phyloP scores from a whole-genome alignment of 441 rosid genomes.

The Euphorbia corollata region DNA sequence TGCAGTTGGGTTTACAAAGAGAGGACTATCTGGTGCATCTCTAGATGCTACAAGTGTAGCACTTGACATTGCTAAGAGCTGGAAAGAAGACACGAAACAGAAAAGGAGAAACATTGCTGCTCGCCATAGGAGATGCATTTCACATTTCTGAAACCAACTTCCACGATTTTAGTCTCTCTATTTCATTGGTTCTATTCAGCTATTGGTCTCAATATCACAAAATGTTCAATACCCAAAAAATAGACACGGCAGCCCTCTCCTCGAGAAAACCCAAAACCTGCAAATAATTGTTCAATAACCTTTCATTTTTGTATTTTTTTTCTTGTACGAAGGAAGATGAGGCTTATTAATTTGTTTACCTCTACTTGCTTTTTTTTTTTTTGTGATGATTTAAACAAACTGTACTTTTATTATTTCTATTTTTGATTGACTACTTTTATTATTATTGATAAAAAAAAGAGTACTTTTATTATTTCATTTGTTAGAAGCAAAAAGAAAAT shows the following conservation, averaged over 20 bases:
- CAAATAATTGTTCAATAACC: slow-evolving; percentile 1
- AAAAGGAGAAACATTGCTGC: slow-evolving; percentile 39
- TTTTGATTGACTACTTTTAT: no score
- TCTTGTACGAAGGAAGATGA: slow-evolving; percentile 18
- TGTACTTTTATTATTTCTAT: no score
- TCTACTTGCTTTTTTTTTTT: not conserved
- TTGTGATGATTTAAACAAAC: no score
- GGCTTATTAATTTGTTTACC: not conserved
- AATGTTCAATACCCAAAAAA: slow-evolving; percentile 7
- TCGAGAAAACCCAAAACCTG: slow-evolving; percentile 20
- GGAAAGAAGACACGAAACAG: slow-evolving; percentile 58
- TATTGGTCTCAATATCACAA: not conserved
- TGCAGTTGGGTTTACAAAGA: slow-evolving; percentile 88
- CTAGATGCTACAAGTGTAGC: slow-evolving; percentile 61
- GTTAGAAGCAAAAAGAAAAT: not conserved
- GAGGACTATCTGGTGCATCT: slow-evolving; percentile 80
- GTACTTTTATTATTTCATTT: no score
- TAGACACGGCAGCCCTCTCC: slow-evolving; percentile 49
- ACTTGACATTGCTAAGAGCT: slow-evolving; percentile 59
- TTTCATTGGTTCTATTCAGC: slow-evolving; percentile 16
- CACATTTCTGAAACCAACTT: slow-evolving; percentile 53
- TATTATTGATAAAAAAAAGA: no score
- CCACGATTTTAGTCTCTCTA: no score
- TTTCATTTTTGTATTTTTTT: slow-evolving; percentile 9
- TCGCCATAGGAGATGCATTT: slow-evolving; percentile 70